Base-by-base conservation (phyloP, 495 filamentous ascomycete genomes). In the Tuber umbilicatum region DNA sequence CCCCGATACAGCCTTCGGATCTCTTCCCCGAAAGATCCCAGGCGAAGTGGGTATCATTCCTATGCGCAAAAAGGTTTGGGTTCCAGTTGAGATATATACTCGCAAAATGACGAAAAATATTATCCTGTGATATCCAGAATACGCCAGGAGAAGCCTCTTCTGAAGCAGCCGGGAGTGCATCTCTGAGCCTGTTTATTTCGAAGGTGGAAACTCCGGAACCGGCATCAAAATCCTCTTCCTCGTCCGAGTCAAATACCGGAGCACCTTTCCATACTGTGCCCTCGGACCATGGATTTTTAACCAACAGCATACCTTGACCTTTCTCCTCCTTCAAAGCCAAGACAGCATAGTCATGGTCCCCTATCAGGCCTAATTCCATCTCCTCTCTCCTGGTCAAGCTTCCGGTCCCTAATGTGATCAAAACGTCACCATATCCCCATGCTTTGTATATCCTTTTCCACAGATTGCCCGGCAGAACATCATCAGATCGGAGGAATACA, bases 81-180 rank as follows among this genome's bases (percentile, higher is more conserved):
- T 97, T 97, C 96, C 96, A 99, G 83, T 97, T 99, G 68, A 98
- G 85, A 83, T 98, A 99, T 41, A 98, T 87, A 38, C 94, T 96
- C 75, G 97, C 92, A 77, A 97, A 99, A 79, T 95, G 89, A 78
- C 95, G 94, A 42, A 93, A 87, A 10, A 97, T 88, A 70, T 92
- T 90, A 73, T 94, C 90, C 50, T 94, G 87, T 40, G 89, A 88
- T 85, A 98, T 97, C 94, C 95, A 97, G 81, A 98, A 97, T 38
- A 89, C 90, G 14, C 94, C 93, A 23, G 91, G 74, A 10, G 73
- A 67, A 42, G 69, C 43, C 41, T 39, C 40, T 38, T 74, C 64
- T 35, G 69, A 41, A n/a, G 47, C 42, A 27, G 72, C 43, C 47
- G 78, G 69, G 40, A 82, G 67, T 4, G 75, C 74, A 50, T 78